These are phyloP conservation scores for Candida yuanshanica DNA, from an alignment of 805 yeast species.

Conservation along the genomic window DNA sequence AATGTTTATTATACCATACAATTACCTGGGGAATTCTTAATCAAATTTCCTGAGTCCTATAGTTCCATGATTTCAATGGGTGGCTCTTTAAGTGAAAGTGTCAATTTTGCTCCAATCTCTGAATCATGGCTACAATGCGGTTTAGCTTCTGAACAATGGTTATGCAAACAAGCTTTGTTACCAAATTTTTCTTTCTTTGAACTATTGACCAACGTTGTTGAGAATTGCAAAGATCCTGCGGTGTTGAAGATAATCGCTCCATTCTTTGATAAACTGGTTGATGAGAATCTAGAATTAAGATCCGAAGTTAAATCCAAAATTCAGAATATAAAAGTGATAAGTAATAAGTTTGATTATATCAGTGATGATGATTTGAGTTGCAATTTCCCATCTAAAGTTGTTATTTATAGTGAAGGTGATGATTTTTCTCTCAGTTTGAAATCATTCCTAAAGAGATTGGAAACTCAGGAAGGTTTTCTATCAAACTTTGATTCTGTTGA, in stretches of 20 bases:
- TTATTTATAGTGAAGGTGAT: slow-evolving; percentile 29
- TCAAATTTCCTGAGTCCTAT: slow-evolving; percentile 53
- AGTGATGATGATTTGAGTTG: slow-evolving; percentile 49
- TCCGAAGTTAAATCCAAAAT: slow-evolving; percentile 27
- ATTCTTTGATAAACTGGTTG: slow-evolving; percentile 29
- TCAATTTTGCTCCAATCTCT: slow-evolving; percentile 44
- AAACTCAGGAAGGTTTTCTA: slow-evolving; percentile 8
- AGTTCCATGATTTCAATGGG: slow-evolving; percentile 50
- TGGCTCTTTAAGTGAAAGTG: slow-evolving; percentile 48
- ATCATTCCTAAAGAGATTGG: slow-evolving; percentile 23
- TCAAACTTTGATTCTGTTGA: slow-evolving; percentile 27
- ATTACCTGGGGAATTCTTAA: slow-evolving; percentile 53
- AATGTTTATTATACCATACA: slow-evolving; percentile 44
- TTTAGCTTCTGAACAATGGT: slow-evolving; percentile 46
- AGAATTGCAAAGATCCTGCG: slow-evolving; percentile 33
- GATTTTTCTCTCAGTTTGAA: slow-evolving; percentile 28
- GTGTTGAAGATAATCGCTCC: slow-evolving; percentile 30
- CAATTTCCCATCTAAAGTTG: slow-evolving; percentile 50
- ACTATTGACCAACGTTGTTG: slow-evolving; percentile 41
- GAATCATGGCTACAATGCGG: slow-evolving; percentile 48
- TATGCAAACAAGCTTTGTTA: slow-evolving; percentile 37
- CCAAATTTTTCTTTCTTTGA: slow-evolving; percentile 50
- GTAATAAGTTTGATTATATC: slow-evolving; percentile 34
- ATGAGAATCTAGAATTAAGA: slow-evolving; percentile 40
- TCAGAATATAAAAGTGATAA: slow-evolving; percentile 30